A percentile compares a stretch with the other conserved stretches of the same genome.
Evolutionary conservation across 225 moss, liverwort and hornwort genomes (phyloP).

Genomic region (Physcomitrium patens): DNA sequence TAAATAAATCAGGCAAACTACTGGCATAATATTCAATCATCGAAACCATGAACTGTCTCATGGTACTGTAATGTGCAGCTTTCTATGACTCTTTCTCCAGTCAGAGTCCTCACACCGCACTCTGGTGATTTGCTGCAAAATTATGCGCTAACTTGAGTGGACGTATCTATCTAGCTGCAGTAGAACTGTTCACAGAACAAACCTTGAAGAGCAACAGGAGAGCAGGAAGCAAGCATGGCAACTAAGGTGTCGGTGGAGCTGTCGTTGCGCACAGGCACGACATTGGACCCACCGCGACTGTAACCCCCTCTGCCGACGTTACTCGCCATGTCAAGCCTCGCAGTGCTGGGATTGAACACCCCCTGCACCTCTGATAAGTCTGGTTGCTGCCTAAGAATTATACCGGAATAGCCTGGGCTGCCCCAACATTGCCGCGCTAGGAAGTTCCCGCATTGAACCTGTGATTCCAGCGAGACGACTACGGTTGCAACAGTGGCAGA

Average conservation of each 20-base stretch:
- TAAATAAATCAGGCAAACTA: too few species aligned
- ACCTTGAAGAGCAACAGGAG: slow-evolving; percentile 69
- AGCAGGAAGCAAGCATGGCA: slow-evolving; percentile 81
- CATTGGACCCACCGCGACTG: slow-evolving; percentile 47
- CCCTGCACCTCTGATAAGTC: background rate
- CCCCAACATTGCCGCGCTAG: slow-evolving; percentile 35
- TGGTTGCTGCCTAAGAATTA: background rate
- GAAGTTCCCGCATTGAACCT: slow-evolving; percentile 38
- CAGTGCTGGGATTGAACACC: background rate
- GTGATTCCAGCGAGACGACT: slow-evolving; percentile 37
- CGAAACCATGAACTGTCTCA: background rate
- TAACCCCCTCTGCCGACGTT: slow-evolving; percentile 5
- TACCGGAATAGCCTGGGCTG: slow-evolving; percentile 25
- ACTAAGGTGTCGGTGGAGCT: slow-evolving; percentile 74
- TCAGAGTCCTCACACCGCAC: too few species aligned
- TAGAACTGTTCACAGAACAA: slow-evolving; percentile 9
- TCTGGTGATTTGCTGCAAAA: too few species aligned
- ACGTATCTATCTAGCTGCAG: background rate
- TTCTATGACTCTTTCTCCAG: too few species aligned
- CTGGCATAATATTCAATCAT: background rate
- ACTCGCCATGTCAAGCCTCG: slow-evolving; percentile 31
- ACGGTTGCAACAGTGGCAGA: background rate
- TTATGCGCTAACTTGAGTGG: too few species aligned
- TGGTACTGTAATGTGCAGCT: background rate
- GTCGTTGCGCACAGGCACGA: slow-evolving; percentile 73